Percentiles rank a stretch among this genome's conserved stretches.
These are phyloP conservation scores for Lasiodiplodia sp. DNA, from an alignment of 2,329 filamentous ascomycete genomes.

Conservation along the genomic window DNA sequence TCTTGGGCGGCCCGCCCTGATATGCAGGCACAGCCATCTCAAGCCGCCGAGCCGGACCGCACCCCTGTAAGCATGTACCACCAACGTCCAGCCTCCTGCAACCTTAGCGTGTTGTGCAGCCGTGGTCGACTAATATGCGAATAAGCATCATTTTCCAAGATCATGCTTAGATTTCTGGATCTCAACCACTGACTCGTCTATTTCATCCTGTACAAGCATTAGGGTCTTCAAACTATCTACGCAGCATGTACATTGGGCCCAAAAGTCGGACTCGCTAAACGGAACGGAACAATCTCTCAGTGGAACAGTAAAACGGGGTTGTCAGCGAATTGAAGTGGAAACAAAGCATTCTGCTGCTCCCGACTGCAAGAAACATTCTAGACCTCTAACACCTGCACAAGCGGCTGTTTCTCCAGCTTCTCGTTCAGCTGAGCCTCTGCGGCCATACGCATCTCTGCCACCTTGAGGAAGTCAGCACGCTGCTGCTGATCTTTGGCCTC, in stretches of 20 bases:
- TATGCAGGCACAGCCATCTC: constrained; percentile 1
- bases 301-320: background rate
- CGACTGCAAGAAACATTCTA: background rate
- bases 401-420: constrained; percentile 11
- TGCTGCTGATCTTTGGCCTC: constrained; percentile 47
- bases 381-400: constrained; percentile 5
- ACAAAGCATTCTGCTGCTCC: background rate
- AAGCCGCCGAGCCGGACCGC: background rate
- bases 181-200: background rate
- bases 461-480: constrained; percentile 44
- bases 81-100: background rate
- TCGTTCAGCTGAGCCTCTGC: background rate
- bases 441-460: constrained; percentile 28
- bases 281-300: background rate
- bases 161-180: background rate
- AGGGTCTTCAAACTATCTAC: background rate
- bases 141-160: background rate
- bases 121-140: background rate
- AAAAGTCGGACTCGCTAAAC: background rate
- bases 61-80: background rate
- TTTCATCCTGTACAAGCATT: background rate
- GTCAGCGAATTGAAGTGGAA: background rate
- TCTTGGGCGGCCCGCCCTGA: too few species aligned
- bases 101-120: background rate
- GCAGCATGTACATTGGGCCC: background rate